phyloP scores from a whole-genome alignment of 176 grass and related monocot species.

The Ampelocalamus luodianensis region DNA sequence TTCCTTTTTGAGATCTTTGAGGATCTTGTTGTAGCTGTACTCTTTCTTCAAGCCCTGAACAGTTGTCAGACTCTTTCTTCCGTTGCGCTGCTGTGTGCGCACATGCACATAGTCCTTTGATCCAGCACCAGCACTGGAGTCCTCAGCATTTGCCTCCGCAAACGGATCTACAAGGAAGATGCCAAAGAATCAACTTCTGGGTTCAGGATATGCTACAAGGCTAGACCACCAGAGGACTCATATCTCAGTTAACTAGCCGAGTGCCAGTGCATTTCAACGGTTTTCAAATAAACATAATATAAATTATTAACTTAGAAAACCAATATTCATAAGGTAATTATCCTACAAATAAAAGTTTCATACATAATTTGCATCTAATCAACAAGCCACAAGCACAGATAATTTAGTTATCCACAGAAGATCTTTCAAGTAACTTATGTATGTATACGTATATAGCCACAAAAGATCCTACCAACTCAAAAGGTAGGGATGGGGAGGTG shows the following conservation, averaged over 20 bases:
- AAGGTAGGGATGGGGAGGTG: no score
- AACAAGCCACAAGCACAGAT: no score
- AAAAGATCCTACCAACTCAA: no score
- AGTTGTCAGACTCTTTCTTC: slow-evolving; percentile 76
- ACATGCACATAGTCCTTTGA: slow-evolving; percentile 73
- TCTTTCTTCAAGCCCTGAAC: slow-evolving; percentile 75
- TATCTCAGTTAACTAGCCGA: neutral
- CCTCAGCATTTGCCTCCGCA: slow-evolving; percentile 74
- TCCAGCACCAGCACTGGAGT: slow-evolving; percentile 59
- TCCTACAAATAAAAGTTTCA: no score
- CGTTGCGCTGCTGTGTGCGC: slow-evolving; percentile 69
- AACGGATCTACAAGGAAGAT: slow-evolving; percentile 54
- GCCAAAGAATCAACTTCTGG: slow-evolving; percentile 1
- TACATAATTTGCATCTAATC: no score
- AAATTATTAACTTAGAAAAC: no score
- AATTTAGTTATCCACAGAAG: no score
- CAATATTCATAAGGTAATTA: no score
- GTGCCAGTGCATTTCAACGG: no score
- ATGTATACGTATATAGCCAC: no score
- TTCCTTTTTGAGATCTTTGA: slow-evolving; percentile 71
- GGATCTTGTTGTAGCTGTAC: slow-evolving; percentile 70
- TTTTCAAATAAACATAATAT: no score
- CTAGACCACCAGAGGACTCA: neutral
- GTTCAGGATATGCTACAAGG: neutral
- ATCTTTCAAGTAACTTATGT: no score